Base-by-base conservation (phyloP, 2,329 filamentous ascomycete genomes). In the Clonostachys solani region DNA sequence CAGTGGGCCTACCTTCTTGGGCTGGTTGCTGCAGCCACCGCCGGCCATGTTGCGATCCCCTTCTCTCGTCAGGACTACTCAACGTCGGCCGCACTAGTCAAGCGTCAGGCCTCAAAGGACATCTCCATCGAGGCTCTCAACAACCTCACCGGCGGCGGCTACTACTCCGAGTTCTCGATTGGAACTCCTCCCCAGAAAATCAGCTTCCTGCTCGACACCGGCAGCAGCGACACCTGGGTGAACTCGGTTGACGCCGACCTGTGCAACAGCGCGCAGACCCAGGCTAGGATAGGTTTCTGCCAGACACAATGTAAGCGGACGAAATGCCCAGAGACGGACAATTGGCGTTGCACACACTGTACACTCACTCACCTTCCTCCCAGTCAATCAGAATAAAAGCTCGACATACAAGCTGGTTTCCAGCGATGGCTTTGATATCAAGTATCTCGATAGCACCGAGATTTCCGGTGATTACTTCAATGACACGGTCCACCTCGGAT, bases 221-320 rank as follows among this genome's bases (percentile, higher is more conserved):
- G 81, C 29, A 83, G 78, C 60, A 81, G 77, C 52, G 82, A 85
- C 57, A 74, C 80, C 5, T 85, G 81, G 80, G 66, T 84, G 40
- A 65, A 77, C 51, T 80, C 83, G 5, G 71, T 75, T 13, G 67
- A 67, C 44, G 89, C 87, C 1, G 54, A 62, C 5, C 66, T 87
- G 33, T 95, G 89, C 62, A 60, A 61, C 13, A 69, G 64, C 42
- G 15, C 12, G 2, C 17, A 33, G 5, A 49, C 70, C 42, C 72
- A 76, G 53, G 19, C 36, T 3, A 23, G 53, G 5, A 66, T 67
- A 48, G 65, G 65, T 12, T 60, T 57, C 49, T 72, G 68, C 50
- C 51, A 63, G 48, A 61, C 64, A 29, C 68, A 69, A 8, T 81
- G 71, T 73, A 59, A 57, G 71, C 49, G 8, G 23, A 15, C 15